Base-by-base conservation (phyloP, 2,329 filamentous ascomycete genomes). In the Chrysoporthe cubensis region DNA sequence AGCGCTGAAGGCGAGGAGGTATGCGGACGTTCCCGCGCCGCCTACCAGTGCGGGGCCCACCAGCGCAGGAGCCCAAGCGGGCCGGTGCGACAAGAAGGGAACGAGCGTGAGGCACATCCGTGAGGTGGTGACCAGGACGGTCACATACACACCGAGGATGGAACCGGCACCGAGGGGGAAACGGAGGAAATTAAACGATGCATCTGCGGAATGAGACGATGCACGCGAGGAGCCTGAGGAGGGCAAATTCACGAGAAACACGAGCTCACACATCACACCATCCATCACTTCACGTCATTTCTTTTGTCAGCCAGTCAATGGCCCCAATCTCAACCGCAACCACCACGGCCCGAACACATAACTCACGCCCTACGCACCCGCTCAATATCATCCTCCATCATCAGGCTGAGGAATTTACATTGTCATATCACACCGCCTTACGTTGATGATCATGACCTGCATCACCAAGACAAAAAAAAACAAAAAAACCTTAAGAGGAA, bases 141-240 rank as follows among this genome's bases (percentile, higher is more conserved):
- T 97, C 69, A 97, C 93, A 52, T 97, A 96, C 80, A 97, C 92
- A 77, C 91, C 89, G 70, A 85, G 90, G 72, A 92, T 98, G 82
- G 92, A 94, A 72, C 92, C 94, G 34, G 93, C 94, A 48, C 95
- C 94, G 8, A 94, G 94, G 79, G 94, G 94, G 71, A 98, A 97
- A 86, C 89, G 94, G 81, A 90, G 94, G 82, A 96, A 83, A 78
- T 84, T 61, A 83, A 85, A 71, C 83, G 71, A 71, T 52, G 43
- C 64, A 56, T 26, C 62, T 44, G 50, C 48, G 32, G 50, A 59
- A 7, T 58, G 34, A 62, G 42, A 46, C n/a, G n/a, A 6, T 11
- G 40, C 43, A 32, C 16, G 14, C 43, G 7, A 42, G 3, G n/a
- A 21, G 11, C 16, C 16, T n/a, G 40, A 62, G 58, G 46, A 62